Conservation (phyloP, 768 basidiomycete species). For the Suillus subluteus region DNA sequence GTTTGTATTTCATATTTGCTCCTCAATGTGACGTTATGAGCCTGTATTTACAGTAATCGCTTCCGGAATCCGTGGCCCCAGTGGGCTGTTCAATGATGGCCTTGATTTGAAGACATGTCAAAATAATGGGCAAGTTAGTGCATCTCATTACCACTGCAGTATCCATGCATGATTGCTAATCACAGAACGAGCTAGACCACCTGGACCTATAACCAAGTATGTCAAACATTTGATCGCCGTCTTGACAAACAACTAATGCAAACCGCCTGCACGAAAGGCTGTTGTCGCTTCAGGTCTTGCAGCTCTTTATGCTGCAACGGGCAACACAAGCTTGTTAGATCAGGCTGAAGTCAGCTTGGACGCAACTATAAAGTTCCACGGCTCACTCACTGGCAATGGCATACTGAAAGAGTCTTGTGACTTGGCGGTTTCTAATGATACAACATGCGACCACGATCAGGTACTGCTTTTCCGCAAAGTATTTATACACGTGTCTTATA, state of each 20-base stretch:
- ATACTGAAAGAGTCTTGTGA: constrained; percentile 60
- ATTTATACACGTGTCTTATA: neutral
- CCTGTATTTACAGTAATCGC: constrained; percentile 22
- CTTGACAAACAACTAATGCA: neutral
- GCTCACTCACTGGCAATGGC: constrained; percentile 39
- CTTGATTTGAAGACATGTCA: constrained; percentile 26
- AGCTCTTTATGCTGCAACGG: constrained; percentile 45
- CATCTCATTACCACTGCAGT: neutral
- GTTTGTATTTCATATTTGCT: constrained; percentile 22
- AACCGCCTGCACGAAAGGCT: constrained; percentile 35
- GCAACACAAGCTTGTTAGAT: constrained; percentile 42
- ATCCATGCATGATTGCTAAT: neutral
- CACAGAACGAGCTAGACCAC: constrained; percentile 41
- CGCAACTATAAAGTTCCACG: constrained; percentile 42
- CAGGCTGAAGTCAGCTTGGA: constrained; percentile 57
- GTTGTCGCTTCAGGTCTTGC: constrained; percentile 59
- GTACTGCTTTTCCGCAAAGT: constrained; percentile 3
- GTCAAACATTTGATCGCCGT: constrained; percentile 1
- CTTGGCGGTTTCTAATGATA: constrained; percentile 40
- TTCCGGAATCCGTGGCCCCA: constrained; percentile 32
- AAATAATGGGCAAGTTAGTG: constrained; percentile 31
- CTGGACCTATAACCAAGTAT: constrained; percentile 64
- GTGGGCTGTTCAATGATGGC: constrained; percentile 37
- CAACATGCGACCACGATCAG: constrained; percentile 52
- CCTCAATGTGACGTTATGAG: neutral